Evolutionary conservation across 2,329 filamentous ascomycete genomes (phyloP), one percentile per base, ranked within the genome.

Genomic region (Trichoderma afroharzianum): DNA sequence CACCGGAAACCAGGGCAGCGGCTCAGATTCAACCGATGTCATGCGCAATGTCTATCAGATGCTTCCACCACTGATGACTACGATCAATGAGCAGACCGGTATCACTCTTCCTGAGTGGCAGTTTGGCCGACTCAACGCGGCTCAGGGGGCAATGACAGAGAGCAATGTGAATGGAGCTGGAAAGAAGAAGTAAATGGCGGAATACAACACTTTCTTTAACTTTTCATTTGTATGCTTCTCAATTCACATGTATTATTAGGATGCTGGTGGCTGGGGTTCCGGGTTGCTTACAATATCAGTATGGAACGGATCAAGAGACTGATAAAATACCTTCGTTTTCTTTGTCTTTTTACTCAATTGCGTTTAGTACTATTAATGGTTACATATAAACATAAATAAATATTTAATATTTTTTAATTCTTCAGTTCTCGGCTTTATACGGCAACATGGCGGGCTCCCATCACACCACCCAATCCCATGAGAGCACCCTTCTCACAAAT

Each of bases 61-160:
- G 79, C 84, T 97, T 73, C 94, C 94, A 43, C 94, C 94, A 6
- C 85, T 97, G 24, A 90, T 97, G 83, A 90, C 88, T 11, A 97
- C 94, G 0, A 95, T 97, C 77, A 91, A 96, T 76, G 93, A 97
- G 72, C 94, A 97, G 84, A 97, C 93, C 0, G 93, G 93, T 0
- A 94, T 97, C 77, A 86, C 87, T 1, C 89, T 95, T 7, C 94
- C 94, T 1, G 88, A 88, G 76, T 97, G 94, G 94, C 88, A 90
- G 79, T 90, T 90, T 78, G 88, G 88, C 0, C 80, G 78, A 70
- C 73, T 84, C 70, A 80, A 80, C 18, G 82, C 81, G 7, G 78
- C 76, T 5, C 76, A 79, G 33, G 74, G 78, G 28, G 81, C 79
- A n/a, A 76, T 81, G 71, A 71, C 75, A 62, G 74, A 74, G 67